Evolutionary conservation across 805 yeast genomes (phyloP), one percentile per base, ranked within the genome.

Genomic region (Spathaspora arborariae): DNA sequence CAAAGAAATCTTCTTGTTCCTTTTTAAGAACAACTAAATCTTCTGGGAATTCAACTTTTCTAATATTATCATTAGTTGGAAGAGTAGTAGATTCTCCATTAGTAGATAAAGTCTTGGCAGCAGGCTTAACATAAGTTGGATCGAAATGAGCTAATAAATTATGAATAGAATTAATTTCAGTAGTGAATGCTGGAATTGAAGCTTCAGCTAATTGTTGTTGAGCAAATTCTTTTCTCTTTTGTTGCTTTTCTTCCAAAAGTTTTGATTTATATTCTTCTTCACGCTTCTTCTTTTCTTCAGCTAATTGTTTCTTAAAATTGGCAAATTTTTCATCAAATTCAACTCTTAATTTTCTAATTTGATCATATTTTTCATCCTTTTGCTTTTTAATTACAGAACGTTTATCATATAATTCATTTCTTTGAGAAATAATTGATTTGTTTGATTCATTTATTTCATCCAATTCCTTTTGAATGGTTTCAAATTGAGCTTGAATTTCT

Each of bases 181-280:
- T 70, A 49, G 84, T 80, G 70, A 85, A 91, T 21, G 97, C 98
- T 22, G 98, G 96, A 56, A 70, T 69, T 21, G 86, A 80, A 41
- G 90, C 90, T 52, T 81, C 86, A 44, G 81, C 78, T 72, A 87
- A 80, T 59, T 80, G 81, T 60, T 79, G 75, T 56, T 88, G 88
- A 47, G 84, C 85, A 20, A 45, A 44, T 57, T 76, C 81, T 68
- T 76, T 76, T 63, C 78, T 72, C 59, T 75, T 75, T 54, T 70
- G 74, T 50, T 74, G 70, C 62, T 76, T 80, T 54, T 76, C 77
- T 55, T 76, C 78, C 36, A 67, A 79, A 63, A 78, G 58, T 59
- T 64, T 62, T 47, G 60, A 74, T 64, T 83, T 81, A 70, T 82
- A 82, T 63, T 84, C 88, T 65, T 79, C 84, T 48, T 79, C 82